Evolutionary conservation across 2,329 filamentous ascomycete genomes (phyloP), one percentile per base, ranked within the genome.

Genomic region (Sarocladium kiliense): DNA sequence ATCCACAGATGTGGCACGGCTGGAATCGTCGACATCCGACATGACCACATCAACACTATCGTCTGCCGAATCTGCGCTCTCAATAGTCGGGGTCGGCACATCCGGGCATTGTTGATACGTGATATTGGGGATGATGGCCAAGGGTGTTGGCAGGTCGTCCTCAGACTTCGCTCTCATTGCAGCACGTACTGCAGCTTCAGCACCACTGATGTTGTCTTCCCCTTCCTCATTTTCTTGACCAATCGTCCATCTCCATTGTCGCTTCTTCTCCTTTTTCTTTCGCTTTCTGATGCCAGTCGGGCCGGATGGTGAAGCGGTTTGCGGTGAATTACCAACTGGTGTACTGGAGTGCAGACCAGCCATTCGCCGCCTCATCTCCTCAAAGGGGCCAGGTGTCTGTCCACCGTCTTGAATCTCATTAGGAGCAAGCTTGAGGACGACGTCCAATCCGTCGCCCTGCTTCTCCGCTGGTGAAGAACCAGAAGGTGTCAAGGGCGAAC

Each of bases 201-300:
- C 74, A 1, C 72, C 75, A 34, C 72, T 73, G 3, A 75, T 65
- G 30, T 72, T 69, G 55, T 73, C 70, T 49, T 75, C 70, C 14
- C 74, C 70, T 14, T 75, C 69, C 6, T 70, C 72, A 2, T 71
- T 76, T 1, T 80, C 79, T 57, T 77, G 75, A 2, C 78, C 80
- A 44, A 87, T 85, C 1, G 84, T 86, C 84, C 84, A 86, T 34
- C 84, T 79, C 84, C 83, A 86, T 42, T 78, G 78, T 12, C 82
- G 73, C 67, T 80, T 84, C 75, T 83, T 85, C 60, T 86, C 83
- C 63, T 73, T 74, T 58, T 42, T 68, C 65, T 76, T 82, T 10
- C 77, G 72, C 65, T 82, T 84, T n/a, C 76, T 74, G 49, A 80
- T 71, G 2, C 76, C 76, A 1, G 69, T 71, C 3, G 68, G 61